phyloP scores from a whole-genome alignment of 1,284 basidiomycete species.

The Ustilago cynodontis region DNA sequence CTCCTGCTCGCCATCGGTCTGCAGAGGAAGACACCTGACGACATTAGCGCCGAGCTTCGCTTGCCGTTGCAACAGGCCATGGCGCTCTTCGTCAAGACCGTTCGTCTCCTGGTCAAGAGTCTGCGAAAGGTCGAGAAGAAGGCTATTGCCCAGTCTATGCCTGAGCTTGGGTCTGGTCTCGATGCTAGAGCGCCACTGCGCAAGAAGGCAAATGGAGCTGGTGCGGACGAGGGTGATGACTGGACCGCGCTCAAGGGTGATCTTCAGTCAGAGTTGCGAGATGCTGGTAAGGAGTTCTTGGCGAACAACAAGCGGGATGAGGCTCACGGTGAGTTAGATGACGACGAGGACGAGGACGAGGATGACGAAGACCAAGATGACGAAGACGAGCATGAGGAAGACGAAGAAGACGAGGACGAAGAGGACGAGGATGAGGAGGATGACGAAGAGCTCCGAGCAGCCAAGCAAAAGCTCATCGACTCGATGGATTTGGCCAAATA shows the following conservation, averaged over 20 bases:
- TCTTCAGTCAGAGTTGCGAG: constrained; percentile 56
- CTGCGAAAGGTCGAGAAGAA: constrained; percentile 83
- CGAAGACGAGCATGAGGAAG: constrained; percentile 18
- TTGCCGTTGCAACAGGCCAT: constrained; percentile 87
- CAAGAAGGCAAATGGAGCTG: constrained; percentile 23
- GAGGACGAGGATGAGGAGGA: constrained; percentile 24
- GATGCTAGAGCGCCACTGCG: constrained; percentile 27
- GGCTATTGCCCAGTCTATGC: constrained; percentile 48
- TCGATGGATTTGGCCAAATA: constrained; percentile 60
- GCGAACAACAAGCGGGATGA: constrained; percentile 21
- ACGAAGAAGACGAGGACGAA: constrained; percentile 17
- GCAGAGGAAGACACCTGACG: constrained; percentile 91
- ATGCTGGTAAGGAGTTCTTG: constrained; percentile 54
- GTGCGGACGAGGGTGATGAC: constrained; percentile 19
- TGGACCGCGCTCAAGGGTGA: constrained; percentile 52
- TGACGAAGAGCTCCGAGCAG: constrained; percentile 38
- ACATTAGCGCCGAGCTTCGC: constrained; percentile 74
- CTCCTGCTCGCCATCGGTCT: constrained; percentile 79
- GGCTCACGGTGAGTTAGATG: constrained; percentile 26
- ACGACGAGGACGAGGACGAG: constrained; percentile 28
- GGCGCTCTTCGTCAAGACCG: constrained; percentile 90
- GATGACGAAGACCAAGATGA: constrained; percentile 26
- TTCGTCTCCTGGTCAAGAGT: constrained; percentile 85
- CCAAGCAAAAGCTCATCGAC: constrained; percentile 54
- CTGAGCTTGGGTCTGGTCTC: constrained; percentile 30